phyloP scores from a whole-genome alignment of 108 stramenopile species.

The Stephanodiscus minutulus region DNA sequence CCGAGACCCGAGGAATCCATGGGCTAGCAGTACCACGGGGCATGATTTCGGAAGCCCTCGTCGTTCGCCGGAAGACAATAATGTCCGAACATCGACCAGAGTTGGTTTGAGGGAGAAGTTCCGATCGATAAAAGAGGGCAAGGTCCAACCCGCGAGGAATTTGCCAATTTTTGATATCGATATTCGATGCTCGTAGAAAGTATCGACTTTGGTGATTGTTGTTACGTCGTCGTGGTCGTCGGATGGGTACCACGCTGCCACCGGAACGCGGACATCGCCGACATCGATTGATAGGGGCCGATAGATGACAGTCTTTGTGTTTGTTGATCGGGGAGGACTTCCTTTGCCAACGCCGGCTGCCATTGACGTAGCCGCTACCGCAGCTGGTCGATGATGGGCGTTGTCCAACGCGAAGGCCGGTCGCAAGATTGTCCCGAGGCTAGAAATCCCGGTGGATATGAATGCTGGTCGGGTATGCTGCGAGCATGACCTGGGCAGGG shows the following conservation, averaged over 20 bases:
- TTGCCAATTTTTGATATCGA: conserved; percentile 71
- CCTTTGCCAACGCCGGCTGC: too few species aligned
- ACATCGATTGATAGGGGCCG: conserved; percentile 11
- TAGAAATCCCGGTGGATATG: neutral
- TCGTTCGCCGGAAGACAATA: conserved; percentile 16
- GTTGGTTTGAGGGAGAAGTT: conserved; percentile 55
- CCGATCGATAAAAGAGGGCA: conserved; percentile 61
- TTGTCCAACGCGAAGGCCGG: neutral
- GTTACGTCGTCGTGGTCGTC: neutral
- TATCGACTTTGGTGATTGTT: neutral
- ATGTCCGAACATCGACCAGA: neutral
- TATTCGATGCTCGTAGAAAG: conserved; percentile 62
- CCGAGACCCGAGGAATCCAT: conserved; percentile 62
- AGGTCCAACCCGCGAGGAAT: conserved; percentile 68
- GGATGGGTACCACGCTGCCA: conserved; percentile 23
- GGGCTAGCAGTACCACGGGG: conserved; percentile 70
- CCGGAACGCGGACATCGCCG: conserved; percentile 7
- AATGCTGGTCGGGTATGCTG: neutral
- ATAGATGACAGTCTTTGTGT: conserved; percentile 1
- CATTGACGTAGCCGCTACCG: too few species aligned
- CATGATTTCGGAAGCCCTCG: conserved; percentile 32
- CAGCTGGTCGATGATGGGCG: too few species aligned
- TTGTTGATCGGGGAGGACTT: neutral
- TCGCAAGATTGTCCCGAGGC: neutral
- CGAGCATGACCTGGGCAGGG: neutral